Evolutionary conservation across 148 eudicot genomes (phyloP), one percentile per base, ranked within the genome.

Genomic region (Cornus kousa): DNA sequence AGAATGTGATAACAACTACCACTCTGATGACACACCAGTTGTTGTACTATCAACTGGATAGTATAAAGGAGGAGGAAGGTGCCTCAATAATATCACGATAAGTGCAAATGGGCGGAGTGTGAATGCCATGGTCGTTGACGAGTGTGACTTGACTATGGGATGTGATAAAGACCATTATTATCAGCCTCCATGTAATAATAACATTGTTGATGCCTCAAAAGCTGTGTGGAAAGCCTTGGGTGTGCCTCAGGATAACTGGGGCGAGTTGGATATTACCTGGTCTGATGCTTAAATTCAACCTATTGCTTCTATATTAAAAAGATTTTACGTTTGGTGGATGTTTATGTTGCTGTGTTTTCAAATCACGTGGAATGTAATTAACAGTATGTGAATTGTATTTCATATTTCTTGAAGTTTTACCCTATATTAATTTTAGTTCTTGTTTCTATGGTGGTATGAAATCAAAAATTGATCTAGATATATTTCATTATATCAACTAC

Each of bases 201-300:
- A 86, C 23, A 48, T 84, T 55, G 88, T 88, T 48, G 87, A 77
- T 78, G 88, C 81, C 7, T 86, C 91, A 20, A 35, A 73, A 40
- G 86, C 87, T 20, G 85, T 88, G 31, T 88, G 90, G 88, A 35
- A 62, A 2, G 83, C 82, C n/a, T 78, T 86, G 48, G 82, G 77
- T 3, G 82, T 85, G 76, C 77, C 82, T 3, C 12, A 67, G 9
- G 72, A 59, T 8, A 77, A 74, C 50, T 75, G 80, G 65, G 88
- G 85, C 19, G 33, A 72, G 14, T 50, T 80, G 71, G 74, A 32
- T 9, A 79, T 88, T 59, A 75, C 80, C 46, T 85, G 90, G 88
- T 77, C 85, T 32, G 85, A 88, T 35, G 86, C 86, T 69, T 83
- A 74, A 71, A 12, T 46, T 23, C 2, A 12, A 53, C 59, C 59